Evolutionary conservation across 371 early-diverging fungal genomes (phyloP).

Genomic region (Amoeboaphelidium protococcarum): DNA sequence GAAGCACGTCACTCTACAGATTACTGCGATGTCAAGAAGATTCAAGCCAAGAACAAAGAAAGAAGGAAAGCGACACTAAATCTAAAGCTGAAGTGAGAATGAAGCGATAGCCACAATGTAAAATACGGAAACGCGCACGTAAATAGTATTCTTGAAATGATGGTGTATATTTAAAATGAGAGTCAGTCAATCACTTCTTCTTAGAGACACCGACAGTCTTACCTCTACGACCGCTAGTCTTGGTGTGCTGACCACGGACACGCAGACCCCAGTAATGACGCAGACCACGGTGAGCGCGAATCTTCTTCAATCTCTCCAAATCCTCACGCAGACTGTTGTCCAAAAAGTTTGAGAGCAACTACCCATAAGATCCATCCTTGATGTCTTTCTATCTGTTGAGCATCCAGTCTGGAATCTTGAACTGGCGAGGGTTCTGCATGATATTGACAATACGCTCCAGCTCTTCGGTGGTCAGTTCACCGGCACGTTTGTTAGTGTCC

Average conservation of each 20-base stretch:
- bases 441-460: constrained; percentile 64
- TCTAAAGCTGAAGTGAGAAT: too few relatives aligned
- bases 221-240: constrained; percentile 94
- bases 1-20: too few relatives aligned
- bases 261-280: constrained; percentile 91
- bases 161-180: too few relatives aligned
- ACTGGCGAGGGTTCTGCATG: constrained; percentile 71
- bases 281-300: constrained; percentile 74
- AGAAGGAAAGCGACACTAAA: too few relatives aligned
- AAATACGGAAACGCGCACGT: too few relatives aligned
- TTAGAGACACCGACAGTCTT: constrained; percentile 88
- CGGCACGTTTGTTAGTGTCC: constrained; percentile 85
- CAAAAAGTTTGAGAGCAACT: constrained; percentile 77
- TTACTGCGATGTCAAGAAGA: too few relatives aligned
- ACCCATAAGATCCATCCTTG: constrained; percentile 71
- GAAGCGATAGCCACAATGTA: too few relatives aligned
- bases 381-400: constrained; percentile 95
- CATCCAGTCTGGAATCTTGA: constrained; percentile 96
- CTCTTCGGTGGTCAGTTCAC: constrained; percentile 83
- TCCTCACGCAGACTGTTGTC: constrained; percentile 92
- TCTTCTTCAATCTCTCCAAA: constrained; percentile 37
- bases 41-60: too few relatives aligned
- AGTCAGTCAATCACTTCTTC: constrained; percentile 45
- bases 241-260: constrained; percentile 75
- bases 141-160: too few relatives aligned